Conservation (phyloP, 257 asterid species). For the Orobanche coerulescens region DNA sequence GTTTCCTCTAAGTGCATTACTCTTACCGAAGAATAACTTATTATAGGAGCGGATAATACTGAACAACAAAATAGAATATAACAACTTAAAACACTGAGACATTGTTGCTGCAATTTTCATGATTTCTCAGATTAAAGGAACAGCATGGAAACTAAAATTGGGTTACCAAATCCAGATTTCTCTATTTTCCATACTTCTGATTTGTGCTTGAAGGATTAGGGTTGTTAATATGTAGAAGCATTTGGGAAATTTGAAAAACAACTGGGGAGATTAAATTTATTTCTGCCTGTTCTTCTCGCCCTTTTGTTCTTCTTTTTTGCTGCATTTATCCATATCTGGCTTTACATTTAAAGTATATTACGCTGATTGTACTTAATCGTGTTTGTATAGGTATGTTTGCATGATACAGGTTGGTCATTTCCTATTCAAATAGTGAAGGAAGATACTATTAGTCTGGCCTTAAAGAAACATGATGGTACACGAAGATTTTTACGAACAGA, state of each 20-base stretch:
- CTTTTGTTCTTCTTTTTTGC: not conserved
- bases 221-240: not conserved
- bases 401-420: slow-evolving; percentile 88
- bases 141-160: not conserved
- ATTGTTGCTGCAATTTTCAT: not conserved
- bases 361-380: slow-evolving; percentile 10
- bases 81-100: not conserved
- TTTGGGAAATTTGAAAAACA: not conserved
- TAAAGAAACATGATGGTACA: slow-evolving; percentile 61
- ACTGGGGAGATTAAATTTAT: not conserved
- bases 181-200: not conserved
- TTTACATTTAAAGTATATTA: not conserved
- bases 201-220: slow-evolving; percentile 5
- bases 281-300: slow-evolving; percentile 8
- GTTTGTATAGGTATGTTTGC: slow-evolving; percentile 57
- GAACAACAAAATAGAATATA: not conserved
- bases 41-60: not conserved
- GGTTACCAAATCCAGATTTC: not conserved
- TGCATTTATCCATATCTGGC: not conserved
- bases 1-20: not conserved
- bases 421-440: slow-evolving; percentile 84
- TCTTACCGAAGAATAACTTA: not conserved
- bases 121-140: not conserved
- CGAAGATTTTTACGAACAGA: slow-evolving; percentile 58
- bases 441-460: slow-evolving; percentile 61